Evolutionary conservation across 257 asterid species (phyloP).

Genomic region (Capsicum baccatum): DNA sequence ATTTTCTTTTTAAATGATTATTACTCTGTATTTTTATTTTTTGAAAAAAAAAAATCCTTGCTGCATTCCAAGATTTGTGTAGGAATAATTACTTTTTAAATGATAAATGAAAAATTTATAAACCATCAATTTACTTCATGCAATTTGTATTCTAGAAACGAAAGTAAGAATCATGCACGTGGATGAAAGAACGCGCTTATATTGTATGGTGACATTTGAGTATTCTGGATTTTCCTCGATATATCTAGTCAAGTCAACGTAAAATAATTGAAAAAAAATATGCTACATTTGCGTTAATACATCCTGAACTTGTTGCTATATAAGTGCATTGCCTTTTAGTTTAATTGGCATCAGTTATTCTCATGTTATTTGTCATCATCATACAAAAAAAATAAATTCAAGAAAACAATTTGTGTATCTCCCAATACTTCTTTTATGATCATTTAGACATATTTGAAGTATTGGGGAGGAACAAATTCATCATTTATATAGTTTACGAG

Average conservation of each 20-base stretch:
- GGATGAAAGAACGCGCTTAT: neutral
- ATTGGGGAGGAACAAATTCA: neutral
- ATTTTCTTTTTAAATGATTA: neutral
- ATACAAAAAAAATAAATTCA: neutral
- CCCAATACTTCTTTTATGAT: neutral
- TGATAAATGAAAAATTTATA: neutral
- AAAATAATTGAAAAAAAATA: neutral
- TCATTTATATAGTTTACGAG: neutral
- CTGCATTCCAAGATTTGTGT: neutral
- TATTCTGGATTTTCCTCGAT: slow-evolving; percentile 1
- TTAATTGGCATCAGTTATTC: neutral
- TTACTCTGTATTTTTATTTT: neutral
- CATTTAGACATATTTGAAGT: neutral
- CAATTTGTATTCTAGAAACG: too few species aligned
- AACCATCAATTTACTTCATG: neutral
- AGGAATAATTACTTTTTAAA: neutral
- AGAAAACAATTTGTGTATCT: neutral
- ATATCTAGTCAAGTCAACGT: neutral
- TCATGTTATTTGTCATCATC: neutral
- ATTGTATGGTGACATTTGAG: neutral
- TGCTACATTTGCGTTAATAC: neutral
- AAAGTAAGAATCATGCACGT: too few species aligned
- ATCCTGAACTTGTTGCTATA: neutral
- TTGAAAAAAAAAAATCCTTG: neutral
- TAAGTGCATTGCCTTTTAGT: neutral